Evolutionary conservation across 75 land plant genomes (phyloP).

Genomic region (Sequoia sempervirens): DNA sequence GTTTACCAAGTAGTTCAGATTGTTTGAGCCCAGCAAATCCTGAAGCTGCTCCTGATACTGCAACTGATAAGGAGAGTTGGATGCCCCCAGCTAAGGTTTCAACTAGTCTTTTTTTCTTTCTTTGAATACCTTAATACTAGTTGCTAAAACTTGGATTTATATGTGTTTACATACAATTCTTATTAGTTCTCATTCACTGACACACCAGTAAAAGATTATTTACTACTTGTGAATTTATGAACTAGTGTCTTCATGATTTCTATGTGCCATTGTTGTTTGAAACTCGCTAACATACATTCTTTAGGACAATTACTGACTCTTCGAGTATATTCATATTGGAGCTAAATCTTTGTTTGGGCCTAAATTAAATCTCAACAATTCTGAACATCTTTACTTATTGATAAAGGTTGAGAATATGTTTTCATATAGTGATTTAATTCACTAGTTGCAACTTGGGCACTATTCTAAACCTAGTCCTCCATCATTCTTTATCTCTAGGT

Average conservation of each 20-base stretch:
- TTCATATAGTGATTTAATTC: neutral
- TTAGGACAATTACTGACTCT: neutral
- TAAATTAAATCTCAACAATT: neutral
- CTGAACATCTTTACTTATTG: neutral
- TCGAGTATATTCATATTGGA: neutral
- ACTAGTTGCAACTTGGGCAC: neutral
- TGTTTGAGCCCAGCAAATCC: constrained; percentile 62
- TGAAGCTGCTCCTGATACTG: constrained; percentile 73
- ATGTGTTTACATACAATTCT: neutral
- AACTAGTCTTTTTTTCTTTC: neutral
- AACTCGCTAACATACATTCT: neutral
- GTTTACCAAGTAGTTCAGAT: constrained; percentile 13
- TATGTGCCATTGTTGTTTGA: neutral
- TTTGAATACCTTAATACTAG: neutral
- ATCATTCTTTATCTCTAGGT: neutral
- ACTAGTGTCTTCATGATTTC: neutral
- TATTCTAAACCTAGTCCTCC: neutral
- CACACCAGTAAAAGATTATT: neutral
- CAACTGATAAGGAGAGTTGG: constrained; percentile 56
- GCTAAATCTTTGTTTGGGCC: neutral
- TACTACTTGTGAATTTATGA: neutral
- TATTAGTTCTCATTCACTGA: neutral
- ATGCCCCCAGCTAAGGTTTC: constrained; percentile 57
- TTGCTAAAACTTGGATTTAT: neutral
- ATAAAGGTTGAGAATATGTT: neutral